Conservation (phyloP, 495 filamentous ascomycete species). For the Xylaria castorea region DNA sequence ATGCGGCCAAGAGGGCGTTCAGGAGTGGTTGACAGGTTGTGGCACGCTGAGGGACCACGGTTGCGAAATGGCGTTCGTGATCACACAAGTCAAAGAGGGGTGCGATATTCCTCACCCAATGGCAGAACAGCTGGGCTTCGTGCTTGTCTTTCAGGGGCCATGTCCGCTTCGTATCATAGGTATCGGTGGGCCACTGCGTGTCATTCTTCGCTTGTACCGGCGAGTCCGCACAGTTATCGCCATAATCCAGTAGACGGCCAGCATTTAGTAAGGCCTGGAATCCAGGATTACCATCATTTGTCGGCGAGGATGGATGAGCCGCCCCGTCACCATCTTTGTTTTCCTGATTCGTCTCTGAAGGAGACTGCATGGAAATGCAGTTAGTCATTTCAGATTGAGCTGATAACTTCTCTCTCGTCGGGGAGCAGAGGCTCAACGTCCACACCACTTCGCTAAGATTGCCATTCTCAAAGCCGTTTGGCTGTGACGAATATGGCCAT, state of each 20-base stretch:
- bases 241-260: background rate
- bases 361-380: background rate
- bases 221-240: background rate
- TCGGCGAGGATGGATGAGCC: background rate
- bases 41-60: slow-evolving; percentile 39
- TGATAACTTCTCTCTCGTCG: background rate
- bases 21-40: slow-evolving; percentile 42
- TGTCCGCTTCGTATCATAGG: slow-evolving; percentile 1
- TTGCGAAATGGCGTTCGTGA: slow-evolving; percentile 34
- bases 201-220: background rate
- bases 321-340: background rate
- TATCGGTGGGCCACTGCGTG: background rate
- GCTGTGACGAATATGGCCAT: background rate
- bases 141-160: slow-evolving; percentile 12
- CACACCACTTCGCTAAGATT: background rate
- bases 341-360: background rate
- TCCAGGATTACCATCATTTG: background rate
- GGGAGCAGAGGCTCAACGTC: background rate
- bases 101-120: slow-evolving; percentile 19
- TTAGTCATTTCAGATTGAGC: background rate
- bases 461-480: background rate
- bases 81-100: slow-evolving; percentile 25
- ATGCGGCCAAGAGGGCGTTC: slow-evolving; percentile 40
- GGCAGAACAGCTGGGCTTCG: slow-evolving; percentile 8
- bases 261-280: slow-evolving; percentile 10